Evolutionary conservation across 176 grass and related monocot genomes (phyloP).

Genomic region (Areca catechu): DNA sequence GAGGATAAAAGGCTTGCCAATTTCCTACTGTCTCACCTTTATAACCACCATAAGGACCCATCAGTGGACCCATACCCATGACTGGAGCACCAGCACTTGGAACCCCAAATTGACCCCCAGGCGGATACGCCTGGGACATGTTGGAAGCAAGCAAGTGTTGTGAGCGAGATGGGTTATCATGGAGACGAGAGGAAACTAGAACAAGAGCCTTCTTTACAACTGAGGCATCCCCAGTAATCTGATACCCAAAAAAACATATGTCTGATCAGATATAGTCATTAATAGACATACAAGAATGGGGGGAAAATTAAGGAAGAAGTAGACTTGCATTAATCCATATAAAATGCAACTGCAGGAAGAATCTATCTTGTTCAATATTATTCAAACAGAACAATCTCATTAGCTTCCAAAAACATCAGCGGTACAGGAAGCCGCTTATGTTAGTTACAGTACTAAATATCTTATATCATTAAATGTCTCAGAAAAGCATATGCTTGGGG

Average conservation of each 20-base stretch:
- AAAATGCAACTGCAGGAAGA: too few relatives aligned
- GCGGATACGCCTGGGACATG: conserved; percentile 8
- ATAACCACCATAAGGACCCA: conserved; percentile 64
- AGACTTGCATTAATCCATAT: too few relatives aligned
- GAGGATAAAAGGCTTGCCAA: conserved; percentile 65
- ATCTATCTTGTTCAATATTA: too few relatives aligned
- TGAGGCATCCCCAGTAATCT: conserved; percentile 67
- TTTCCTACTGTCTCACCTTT: conserved; percentile 57
- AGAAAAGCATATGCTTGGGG: too few relatives aligned
- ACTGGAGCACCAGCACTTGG: conserved; percentile 38
- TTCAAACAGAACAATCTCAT: too few relatives aligned
- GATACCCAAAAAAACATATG: conserved; percentile 8
- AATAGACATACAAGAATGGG: too few relatives aligned
- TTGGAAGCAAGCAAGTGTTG: conserved; percentile 54
- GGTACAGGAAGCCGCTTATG: too few relatives aligned
- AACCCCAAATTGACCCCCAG: conserved; percentile 24
- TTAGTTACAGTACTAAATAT: too few relatives aligned
- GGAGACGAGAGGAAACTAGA: conserved; percentile 77
- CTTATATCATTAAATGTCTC: too few relatives aligned
- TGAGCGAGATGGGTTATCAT: conserved; percentile 92
- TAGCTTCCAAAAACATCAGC: too few relatives aligned
- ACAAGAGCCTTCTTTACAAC: conserved; percentile 83
- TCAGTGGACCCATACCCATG: conserved; percentile 47
- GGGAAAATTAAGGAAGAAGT: too few relatives aligned
- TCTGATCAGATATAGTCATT: too few relatives aligned